Evolutionary conservation across 805 yeast genomes (phyloP).

Genomic region (Wickerhamiella hasegawae): DNA sequence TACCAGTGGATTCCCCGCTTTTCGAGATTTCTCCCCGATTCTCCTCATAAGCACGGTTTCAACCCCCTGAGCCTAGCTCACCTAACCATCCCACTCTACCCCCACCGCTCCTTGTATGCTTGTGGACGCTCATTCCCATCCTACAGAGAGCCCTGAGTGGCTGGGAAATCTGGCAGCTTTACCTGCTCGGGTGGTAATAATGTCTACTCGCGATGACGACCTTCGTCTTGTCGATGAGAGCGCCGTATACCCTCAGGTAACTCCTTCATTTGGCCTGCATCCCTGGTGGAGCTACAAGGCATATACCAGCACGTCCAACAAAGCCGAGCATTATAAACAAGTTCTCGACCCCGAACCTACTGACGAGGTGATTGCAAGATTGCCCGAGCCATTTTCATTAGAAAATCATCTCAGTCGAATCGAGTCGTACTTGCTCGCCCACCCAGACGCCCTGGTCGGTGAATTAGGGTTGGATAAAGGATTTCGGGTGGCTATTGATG

Average conservation of each 20-base stretch:
- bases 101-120: too few species aligned
- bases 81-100: too few species aligned
- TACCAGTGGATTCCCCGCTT: too few species aligned
- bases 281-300: slow-evolving; percentile 82
- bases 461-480: slow-evolving; percentile 83
- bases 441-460: slow-evolving; percentile 43
- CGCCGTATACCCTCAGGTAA: slow-evolving; percentile 18
- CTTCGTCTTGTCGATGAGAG: slow-evolving; percentile 18
- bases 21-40: too few species aligned
- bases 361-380: slow-evolving; percentile 24
- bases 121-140: slow-evolving; percentile 28
- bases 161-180: slow-evolving; percentile 10
- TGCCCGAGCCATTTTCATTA: slow-evolving; percentile 50
- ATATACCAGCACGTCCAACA: slow-evolving; percentile 12
- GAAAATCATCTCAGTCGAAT: slow-evolving; percentile 23
- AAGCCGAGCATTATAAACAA: slow-evolving; percentile 34
- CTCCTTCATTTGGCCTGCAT: slow-evolving; percentile 44
- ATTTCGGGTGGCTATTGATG: slow-evolving; percentile 41
- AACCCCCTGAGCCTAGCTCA: too few species aligned
- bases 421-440: slow-evolving; percentile 18
- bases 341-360: slow-evolving; percentile 31
- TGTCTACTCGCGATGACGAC: slow-evolving; percentile 25
- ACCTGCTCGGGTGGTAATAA: slow-evolving; percentile 16
- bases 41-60: too few species aligned
- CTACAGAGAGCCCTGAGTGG: slow-evolving; percentile 20